Base-by-base conservation (phyloP, 2,329 filamentous ascomycete species). In the Xylariaceae sp. region DNA sequence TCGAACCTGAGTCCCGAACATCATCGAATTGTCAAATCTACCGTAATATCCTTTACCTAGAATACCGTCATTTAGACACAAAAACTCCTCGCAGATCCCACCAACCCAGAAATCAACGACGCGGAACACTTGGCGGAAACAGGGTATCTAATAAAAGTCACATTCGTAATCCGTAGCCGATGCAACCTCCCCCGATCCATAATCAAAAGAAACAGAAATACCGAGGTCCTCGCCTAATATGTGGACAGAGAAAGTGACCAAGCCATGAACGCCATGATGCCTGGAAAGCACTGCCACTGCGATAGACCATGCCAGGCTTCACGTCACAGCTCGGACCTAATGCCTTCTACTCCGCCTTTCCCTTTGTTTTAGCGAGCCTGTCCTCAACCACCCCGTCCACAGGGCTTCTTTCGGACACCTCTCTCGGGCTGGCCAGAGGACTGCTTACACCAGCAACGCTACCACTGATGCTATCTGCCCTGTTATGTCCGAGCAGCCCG, bases 381-480 rank as follows among this genome's bases (percentile, higher is more conserved):
- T 51, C 52, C 19, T 57, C 56, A 13, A 57, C 57, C 48, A 57
- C 60, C 36, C 58, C 59, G 18, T 55, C 55, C 11, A 47, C 36
- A 1, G 49, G 43, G 9, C 39, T 43, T 19, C 47, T 64, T 46
- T 62, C 60, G 7, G 59, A 56, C 18, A 65, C 57, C 48, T 73
- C 71, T 38, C 67, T 59, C 27, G 74, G 71, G 36, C 76, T 83
- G 2, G 74, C 74, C 26, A 88, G 62, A 11, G 82, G 79, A 50
- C 78, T 83, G 19, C 72, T 68, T 12, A 74, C 56, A 7, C 73
- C 76, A 5, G 73, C 76, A 47, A 88, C 81, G 60, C 85, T 90
- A 17, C 85, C 84, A 45, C 72, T 83, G 38, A 90, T 78, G 62
- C 88, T 94, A 59, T 94, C 88, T 34, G 86, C 83, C 46, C 87